These are phyloP conservation scores for Leccinum solheimii DNA, from an alignment of 1,284 basidiomycete genomes.

Conservation along the genomic window DNA sequence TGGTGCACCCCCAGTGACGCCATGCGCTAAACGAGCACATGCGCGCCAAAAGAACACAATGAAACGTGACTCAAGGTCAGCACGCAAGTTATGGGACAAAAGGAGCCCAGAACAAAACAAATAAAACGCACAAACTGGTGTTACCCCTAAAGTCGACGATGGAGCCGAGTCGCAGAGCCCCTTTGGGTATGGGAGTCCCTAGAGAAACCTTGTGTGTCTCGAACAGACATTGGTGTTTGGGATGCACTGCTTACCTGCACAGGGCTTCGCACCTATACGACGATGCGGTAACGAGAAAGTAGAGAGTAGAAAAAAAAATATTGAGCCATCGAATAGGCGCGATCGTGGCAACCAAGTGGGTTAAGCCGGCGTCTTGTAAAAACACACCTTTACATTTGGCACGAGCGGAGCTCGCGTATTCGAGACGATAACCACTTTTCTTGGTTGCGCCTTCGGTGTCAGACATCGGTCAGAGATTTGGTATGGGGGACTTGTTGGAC, in stretches of 20 bases:
- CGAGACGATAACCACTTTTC: constrained; percentile 72
- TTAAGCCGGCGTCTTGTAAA: not conserved
- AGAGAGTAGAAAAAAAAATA: constrained; percentile 1
- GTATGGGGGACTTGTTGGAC: constrained; percentile 15
- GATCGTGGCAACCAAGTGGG: constrained; percentile 21
- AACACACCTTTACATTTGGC: constrained; percentile 81
- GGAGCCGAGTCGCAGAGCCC: constrained; percentile 71
- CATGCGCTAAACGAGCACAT: constrained; percentile 50
- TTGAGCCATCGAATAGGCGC: not conserved
- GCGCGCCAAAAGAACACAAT: not conserved
- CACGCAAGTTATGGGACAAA: not conserved
- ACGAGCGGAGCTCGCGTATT: constrained; percentile 67
- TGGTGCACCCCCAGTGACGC: constrained; percentile 85
- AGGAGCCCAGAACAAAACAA: not conserved
- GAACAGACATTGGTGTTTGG: constrained; percentile 13
- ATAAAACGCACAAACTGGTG: constrained; percentile 61
- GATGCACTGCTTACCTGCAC: constrained; percentile 46
- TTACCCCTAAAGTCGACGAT: constrained; percentile 75
- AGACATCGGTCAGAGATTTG: constrained; percentile 45
- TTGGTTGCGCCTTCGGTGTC: constrained; percentile 51
- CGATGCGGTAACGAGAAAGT: constrained; percentile 10
- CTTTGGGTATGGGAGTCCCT: constrained; percentile 77
- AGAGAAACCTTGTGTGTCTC: constrained; percentile 16
- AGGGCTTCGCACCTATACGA: constrained; percentile 74
- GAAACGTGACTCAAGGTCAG: not conserved